Evolutionary conservation across 306 rosid species (phyloP), one percentile per base, ranked within the genome.

Genomic region (Casuarina cunninghamiana): DNA sequence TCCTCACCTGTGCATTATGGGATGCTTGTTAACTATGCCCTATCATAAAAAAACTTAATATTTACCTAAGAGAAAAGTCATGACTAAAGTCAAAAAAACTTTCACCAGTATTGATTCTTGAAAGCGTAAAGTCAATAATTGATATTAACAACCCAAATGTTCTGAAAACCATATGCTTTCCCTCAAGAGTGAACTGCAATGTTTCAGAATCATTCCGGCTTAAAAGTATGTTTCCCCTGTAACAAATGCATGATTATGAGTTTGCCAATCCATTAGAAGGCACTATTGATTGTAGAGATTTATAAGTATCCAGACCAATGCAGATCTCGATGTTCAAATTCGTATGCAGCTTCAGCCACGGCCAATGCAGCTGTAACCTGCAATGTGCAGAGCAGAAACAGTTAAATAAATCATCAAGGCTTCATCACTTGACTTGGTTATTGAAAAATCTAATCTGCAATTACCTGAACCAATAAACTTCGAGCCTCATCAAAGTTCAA

Each of bases 321-420:
- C 80, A 93, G 97, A 88, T 95, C 99, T 32, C 98, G 93, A 82
- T 93, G 99, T 87, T 95, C 97, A 78, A 95, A 95, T 82, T 95
- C 97, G 78, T 81, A 91, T 2, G 93, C 97, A 83, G 96, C 96
- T 86, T 95, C 99, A 21, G 97, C 97, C 85, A 93, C 97, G 51
- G 99, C 97, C 74, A 93, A 89, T 71, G 89, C 93, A 51, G 93
- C 89, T 16, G 94, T 82, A 78, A 90, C 99, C 97, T 95, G 89
- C 45, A 86, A 77, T 80, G 35, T 37, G 53, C 19, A 82, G 71
- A 68, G 39, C 62, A 78, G 13, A 76, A 51, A 72, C 49, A 69
- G 43, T 71, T 39, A 54, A 17, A 26, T 19, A 61, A 61, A 77
- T 41, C 78, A 63, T 63, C 10, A 74, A 73, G 77, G 85, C 74